Evolutionary conservation across 1,139 yeast genomes (phyloP).

Genomic region (Candida sanyaensis): DNA sequence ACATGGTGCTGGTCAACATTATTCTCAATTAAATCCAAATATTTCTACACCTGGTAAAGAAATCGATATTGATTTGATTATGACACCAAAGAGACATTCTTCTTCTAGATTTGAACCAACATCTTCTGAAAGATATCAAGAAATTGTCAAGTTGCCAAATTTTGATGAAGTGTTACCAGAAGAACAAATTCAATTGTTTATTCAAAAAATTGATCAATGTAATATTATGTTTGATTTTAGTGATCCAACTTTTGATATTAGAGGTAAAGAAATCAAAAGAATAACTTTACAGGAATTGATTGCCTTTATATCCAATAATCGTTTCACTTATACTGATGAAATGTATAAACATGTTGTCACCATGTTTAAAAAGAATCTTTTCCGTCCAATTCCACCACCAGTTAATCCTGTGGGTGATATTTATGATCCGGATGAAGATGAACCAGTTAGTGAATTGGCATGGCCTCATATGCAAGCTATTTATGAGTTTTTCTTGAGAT

Average conservation of each 20-base stretch:
- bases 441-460: conserved; percentile 92
- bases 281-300: conserved; percentile 85
- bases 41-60: conserved; percentile 48
- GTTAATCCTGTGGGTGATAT: conserved; percentile 96
- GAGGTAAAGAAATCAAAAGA: conserved; percentile 91
- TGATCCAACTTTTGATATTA: conserved; percentile 89
- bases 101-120: conserved; percentile 91
- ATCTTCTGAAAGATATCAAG: conserved; percentile 58
- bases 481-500: conserved; percentile 89
- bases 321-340: conserved; percentile 85
- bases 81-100: conserved; percentile 87
- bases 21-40: conserved; percentile 39
- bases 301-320: conserved; percentile 78
- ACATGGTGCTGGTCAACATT: conserved; percentile 28
- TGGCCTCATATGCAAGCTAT: conserved; percentile 99
- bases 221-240: conserved; percentile 90
- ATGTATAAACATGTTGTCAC: conserved; percentile 86
- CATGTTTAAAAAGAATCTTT: conserved; percentile 87
- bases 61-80: conserved; percentile 49
- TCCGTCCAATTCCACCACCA: conserved; percentile 97
- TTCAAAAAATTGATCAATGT: conserved; percentile 92
- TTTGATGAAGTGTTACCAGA: conserved; percentile 91
- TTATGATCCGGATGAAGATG: conserved; percentile 98
- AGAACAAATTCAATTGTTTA: conserved; percentile 78
- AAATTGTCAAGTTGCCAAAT: conserved; percentile 78